Conservation (phyloP, 768 basidiomycete genomes). For the Bullera alba region DNA sequence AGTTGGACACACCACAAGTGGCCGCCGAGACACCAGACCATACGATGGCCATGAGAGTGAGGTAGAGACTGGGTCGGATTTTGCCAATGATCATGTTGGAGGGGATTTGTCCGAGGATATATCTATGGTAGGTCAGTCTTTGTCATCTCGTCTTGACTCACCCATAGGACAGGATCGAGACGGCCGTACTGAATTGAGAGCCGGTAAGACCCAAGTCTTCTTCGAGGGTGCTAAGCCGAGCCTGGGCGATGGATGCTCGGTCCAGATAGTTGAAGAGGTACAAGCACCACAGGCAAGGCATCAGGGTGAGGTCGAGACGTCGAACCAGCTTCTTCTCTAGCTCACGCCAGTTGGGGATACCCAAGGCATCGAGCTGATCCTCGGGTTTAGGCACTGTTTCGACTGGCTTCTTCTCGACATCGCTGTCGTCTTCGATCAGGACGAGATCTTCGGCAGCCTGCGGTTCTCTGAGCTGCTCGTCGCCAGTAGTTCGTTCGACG, state of each 20-base stretch:
- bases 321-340: too few relatives aligned
- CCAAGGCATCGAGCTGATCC: too few relatives aligned
- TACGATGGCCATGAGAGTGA: background rate
- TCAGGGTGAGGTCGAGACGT: too few relatives aligned
- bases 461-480: too few relatives aligned
- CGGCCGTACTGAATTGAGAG: slow-evolving; percentile 30
- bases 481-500: too few relatives aligned
- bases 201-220: slow-evolving; percentile 33
- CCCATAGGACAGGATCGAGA: slow-evolving; percentile 34
- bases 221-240: slow-evolving; percentile 37
- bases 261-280: slow-evolving; percentile 27
- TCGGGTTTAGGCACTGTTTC: too few relatives aligned
- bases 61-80: slow-evolving; percentile 30
- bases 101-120: slow-evolving; percentile 24
- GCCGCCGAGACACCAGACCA: background rate
- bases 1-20: slow-evolving; percentile 1
- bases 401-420: too few relatives aligned
- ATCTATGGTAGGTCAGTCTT: background rate
- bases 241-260: slow-evolving; percentile 34
- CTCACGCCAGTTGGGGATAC: too few relatives aligned
- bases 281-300: too few relatives aligned
- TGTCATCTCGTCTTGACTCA: background rate
- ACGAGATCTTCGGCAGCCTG: too few relatives aligned
- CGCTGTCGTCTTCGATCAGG: too few relatives aligned
- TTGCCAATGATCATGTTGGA: slow-evolving; percentile 34